Percentiles rank a stretch among this genome's conserved stretches.
These are phyloP conservation scores for Raffaelea deltoideospora DNA, from an alignment of 2,329 filamentous ascomycete genomes.

Conservation along the genomic window DNA sequence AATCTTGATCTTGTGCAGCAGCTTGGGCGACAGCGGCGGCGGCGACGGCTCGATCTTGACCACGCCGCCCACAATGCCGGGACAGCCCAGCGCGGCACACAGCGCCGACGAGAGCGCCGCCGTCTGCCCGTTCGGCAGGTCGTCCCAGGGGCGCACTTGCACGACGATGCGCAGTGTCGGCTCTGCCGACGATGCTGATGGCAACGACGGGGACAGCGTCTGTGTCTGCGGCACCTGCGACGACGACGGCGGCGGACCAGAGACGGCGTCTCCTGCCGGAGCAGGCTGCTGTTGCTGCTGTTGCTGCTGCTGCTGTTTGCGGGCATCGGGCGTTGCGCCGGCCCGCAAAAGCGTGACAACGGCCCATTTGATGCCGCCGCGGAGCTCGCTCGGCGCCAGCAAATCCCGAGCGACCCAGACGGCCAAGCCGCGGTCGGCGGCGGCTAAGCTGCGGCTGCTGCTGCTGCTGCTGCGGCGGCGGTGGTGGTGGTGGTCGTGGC, in stretches of 20 bases:
- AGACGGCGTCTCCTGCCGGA: background rate
- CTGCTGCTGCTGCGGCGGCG: no score
- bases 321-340: conserved; percentile 51
- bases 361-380: conserved; percentile 58
- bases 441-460: conserved; percentile 10
- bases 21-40: conserved; percentile 42
- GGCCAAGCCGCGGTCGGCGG: conserved; percentile 38
- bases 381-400: conserved; percentile 54
- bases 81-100: conserved; percentile 56
- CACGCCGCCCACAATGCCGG: conserved; percentile 68
- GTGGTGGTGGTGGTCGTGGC: no score
- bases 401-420: conserved; percentile 79
- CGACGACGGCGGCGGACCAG: conserved; percentile 34
- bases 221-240: conserved; percentile 33
- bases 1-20: conserved; percentile 48
- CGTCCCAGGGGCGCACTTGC: conserved; percentile 62
- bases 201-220: background rate
- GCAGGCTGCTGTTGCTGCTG: background rate
- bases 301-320: conserved; percentile 39
- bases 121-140: conserved; percentile 70
- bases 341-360: conserved; percentile 79
- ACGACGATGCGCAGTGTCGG: conserved; percentile 59
- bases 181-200: conserved; percentile 20
- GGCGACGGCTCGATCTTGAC: conserved; percentile 77
- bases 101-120: conserved; percentile 64